A percentile compares a stretch with the other conserved stretches of the same genome.
These are phyloP conservation scores for Podospora conica DNA, from an alignment of 495 filamentous ascomycete genomes.

Conservation along the genomic window DNA sequence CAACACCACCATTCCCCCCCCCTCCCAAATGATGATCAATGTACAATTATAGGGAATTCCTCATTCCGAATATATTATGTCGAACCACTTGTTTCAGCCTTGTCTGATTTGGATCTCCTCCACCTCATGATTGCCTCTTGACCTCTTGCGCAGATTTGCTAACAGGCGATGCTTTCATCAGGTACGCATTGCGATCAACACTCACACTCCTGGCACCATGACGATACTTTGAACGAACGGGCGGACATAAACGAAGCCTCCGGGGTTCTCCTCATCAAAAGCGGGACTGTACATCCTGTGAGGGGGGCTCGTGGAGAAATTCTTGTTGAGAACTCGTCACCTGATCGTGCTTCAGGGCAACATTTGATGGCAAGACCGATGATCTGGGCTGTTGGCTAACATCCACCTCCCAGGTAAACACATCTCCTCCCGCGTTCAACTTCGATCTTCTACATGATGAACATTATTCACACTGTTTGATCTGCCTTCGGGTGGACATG, in stretches of 20 bases:
- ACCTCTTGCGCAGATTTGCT: conserved; percentile 26
- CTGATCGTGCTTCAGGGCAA: conserved; percentile 58
- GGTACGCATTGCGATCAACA: conserved; percentile 47
- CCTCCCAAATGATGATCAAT: conserved; percentile 70
- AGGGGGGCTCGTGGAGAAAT: conserved; percentile 57
- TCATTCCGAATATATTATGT: conserved; percentile 89
- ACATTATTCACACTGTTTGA: conserved; percentile 98
- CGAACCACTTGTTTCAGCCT: conserved; percentile 95
- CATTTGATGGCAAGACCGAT: conserved; percentile 5
- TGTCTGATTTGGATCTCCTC: conserved; percentile 63
- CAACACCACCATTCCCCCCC: conserved; percentile 3
- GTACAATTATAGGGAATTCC: conserved; percentile 86
- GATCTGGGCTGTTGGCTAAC: conserved; percentile 27
- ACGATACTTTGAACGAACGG: conserved; percentile 90
- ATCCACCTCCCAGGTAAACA: conserved; percentile 39
- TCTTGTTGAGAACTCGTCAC: conserved; percentile 98
- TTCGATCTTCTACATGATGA: conserved; percentile 39
- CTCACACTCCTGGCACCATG: conserved; percentile 55
- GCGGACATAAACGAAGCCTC: conserved; percentile 86
- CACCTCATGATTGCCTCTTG: conserved; percentile 24
- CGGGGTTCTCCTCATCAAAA: conserved; percentile 54
- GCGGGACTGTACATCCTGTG: conserved; percentile 84
- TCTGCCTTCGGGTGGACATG: conserved; percentile 62
- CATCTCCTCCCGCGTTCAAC: conserved; percentile 17
- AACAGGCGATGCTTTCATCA: conserved; percentile 36